phyloP scores from a whole-genome alignment of 1,284 basidiomycete species.

The Pseudozyma thailandica region DNA sequence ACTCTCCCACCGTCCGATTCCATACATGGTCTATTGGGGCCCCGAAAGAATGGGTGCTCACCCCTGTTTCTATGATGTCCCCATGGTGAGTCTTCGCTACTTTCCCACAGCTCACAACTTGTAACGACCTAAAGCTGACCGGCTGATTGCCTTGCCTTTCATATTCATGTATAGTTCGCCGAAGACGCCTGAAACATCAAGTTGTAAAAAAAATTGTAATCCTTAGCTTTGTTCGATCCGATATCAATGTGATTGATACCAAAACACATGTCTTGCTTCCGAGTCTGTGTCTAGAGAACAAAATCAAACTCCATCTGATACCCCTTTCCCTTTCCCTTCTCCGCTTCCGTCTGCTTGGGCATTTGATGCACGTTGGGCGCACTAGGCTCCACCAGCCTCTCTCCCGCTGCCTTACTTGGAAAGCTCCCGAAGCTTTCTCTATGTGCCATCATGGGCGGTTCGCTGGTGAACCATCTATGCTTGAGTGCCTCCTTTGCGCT shows the following conservation, averaged over 20 bases:
- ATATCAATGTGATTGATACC: background rate
- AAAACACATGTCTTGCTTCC: background rate
- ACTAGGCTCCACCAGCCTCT: conserved; percentile 70
- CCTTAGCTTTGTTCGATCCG: no score
- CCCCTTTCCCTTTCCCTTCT: conserved; percentile 1
- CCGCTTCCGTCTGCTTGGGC: background rate
- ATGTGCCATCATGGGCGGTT: conserved; percentile 93
- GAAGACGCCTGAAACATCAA: background rate
- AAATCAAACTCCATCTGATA: conserved; percentile 43
- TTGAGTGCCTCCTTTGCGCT: conserved; percentile 85
- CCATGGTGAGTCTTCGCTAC: conserved; percentile 13
- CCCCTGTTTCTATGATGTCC: conserved; percentile 23
- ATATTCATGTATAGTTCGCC: no score
- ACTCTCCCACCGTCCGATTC: conserved; percentile 5
- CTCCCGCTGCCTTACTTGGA: conserved; percentile 94
- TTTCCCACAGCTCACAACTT: background rate
- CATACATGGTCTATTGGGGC: conserved; percentile 25
- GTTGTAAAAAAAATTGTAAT: background rate
- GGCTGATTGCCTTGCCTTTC: no score
- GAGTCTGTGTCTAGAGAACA: conserved; percentile 2
- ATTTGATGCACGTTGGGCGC: conserved; percentile 6
- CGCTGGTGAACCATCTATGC: conserved; percentile 87
- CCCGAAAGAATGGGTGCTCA: conserved; percentile 13
- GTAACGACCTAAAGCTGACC: no score
- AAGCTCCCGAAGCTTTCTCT: conserved; percentile 97